Conservation (phyloP, 2,329 filamentous ascomycete genomes). For the Trematosphaeria pertusa region DNA sequence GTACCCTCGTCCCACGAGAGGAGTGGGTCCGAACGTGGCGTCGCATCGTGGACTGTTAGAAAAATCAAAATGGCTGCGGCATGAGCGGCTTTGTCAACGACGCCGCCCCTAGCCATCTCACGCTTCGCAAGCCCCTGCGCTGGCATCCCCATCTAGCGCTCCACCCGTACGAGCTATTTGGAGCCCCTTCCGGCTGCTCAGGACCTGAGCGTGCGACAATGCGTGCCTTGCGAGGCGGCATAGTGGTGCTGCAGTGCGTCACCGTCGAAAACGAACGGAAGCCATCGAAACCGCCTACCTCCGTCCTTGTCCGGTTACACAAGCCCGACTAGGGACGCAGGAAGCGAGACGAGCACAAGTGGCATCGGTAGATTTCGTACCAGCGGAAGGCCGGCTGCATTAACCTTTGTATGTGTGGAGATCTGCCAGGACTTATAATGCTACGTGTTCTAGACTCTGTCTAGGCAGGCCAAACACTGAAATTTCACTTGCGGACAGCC, state of each 20-base stretch:
- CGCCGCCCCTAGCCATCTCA: conserved; percentile 5
- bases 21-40: conserved; percentile 48
- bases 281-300: conserved; percentile 17
- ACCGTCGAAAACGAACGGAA: conserved; percentile 5
- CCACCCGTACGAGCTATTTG: too few relatives aligned
- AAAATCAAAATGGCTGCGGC: conserved; percentile 29
- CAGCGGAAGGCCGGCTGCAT: conserved; percentile 22
- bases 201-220: conserved; percentile 4
- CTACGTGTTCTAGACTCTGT: conserved; percentile 43
- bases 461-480: conserved; percentile 32
- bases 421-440: conserved; percentile 15
- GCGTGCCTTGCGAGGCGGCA: conserved; percentile 2
- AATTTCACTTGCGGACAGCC: conserved; percentile 35
- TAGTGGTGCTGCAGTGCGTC: conserved; percentile 3
- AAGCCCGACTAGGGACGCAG: conserved; percentile 16
- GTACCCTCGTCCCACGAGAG: conserved; percentile 42
- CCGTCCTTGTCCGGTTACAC: conserved; percentile 15
- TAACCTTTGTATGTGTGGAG: conserved; percentile 12
- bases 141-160: conserved; percentile 3
- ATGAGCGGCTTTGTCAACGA: conserved; percentile 23
- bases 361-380: conserved; percentile 23
- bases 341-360: conserved; percentile 21
- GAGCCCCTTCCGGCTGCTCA: background rate
- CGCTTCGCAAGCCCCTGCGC: conserved; percentile 26
- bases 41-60: conserved; percentile 33